Conservation (phyloP, 768 basidiomycete genomes). For the Punctularia strigosozonata region DNA sequence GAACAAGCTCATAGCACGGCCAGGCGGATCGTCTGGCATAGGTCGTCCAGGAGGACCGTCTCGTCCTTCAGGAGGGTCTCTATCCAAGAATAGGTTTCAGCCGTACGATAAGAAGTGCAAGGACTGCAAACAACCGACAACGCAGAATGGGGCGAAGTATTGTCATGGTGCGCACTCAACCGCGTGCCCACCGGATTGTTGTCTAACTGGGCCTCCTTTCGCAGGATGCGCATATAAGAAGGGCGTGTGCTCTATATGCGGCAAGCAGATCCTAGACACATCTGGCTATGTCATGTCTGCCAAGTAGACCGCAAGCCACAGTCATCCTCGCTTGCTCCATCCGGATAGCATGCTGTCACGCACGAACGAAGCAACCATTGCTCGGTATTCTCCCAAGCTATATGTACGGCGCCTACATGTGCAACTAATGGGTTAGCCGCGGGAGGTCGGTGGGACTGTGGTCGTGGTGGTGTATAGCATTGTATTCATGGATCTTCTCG, state of each 20-base stretch:
- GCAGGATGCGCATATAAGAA: conserved; percentile 83
- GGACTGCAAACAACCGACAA: conserved; percentile 74
- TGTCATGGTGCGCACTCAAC: conserved; percentile 59
- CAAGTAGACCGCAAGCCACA: conserved; percentile 33
- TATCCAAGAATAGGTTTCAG: conserved; percentile 69
- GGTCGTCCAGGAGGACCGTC: background rate
- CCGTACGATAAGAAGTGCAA: conserved; percentile 83
- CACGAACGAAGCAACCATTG: no score
- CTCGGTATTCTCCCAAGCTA: no score
- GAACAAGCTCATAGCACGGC: conserved; percentile 68
- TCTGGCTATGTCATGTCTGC: conserved; percentile 76
- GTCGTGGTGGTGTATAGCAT: no score
- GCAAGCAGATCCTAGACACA: conserved; percentile 78
- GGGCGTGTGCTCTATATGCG: conserved; percentile 79
- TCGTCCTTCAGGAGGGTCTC: background rate
- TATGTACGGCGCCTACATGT: no score
- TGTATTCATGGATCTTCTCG: no score
- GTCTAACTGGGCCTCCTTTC: conserved; percentile 5
- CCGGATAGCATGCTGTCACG: no score
- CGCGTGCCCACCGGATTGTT: background rate
- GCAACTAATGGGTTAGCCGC: no score
- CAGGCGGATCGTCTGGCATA: conserved; percentile 10
- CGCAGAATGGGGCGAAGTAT: conserved; percentile 82
- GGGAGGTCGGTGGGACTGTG: no score
- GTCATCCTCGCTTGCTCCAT: no score